phyloP scores from a whole-genome alignment of 768 basidiomycete genomes.

The Serendipita sp. region DNA sequence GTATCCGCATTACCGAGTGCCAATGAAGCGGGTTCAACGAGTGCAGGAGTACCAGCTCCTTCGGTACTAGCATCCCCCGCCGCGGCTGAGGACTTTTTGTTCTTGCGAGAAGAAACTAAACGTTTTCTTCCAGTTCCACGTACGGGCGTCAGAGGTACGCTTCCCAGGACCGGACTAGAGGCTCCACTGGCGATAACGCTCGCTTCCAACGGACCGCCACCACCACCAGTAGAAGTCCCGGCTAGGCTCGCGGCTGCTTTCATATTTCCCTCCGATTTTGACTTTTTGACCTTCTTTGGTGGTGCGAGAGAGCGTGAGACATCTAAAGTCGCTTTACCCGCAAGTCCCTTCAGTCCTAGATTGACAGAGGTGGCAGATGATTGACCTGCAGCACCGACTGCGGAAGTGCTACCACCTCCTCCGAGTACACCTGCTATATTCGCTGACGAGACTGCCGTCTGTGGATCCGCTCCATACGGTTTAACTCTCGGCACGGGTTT shows the following conservation, averaged over 20 bases:
- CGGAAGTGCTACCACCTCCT: too few species aligned
- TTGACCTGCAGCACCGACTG: too few species aligned
- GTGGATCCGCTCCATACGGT: too few species aligned
- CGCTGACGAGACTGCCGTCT: too few species aligned
- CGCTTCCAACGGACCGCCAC: background rate
- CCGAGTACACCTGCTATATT: too few species aligned
- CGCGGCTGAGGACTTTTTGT: too few species aligned
- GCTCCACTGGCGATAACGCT: too few species aligned
- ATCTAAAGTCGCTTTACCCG: background rate
- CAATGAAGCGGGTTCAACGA: background rate
- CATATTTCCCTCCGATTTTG: background rate
- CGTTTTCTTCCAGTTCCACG: background rate
- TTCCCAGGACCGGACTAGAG: too few species aligned
- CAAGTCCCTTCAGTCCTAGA: background rate
- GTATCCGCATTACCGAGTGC: background rate
- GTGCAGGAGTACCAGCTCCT: background rate
- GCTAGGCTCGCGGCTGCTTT: too few species aligned
- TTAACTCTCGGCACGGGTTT: background rate
- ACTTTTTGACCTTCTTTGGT: background rate
- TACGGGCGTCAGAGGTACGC: background rate
- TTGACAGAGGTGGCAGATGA: background rate
- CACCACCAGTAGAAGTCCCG: background rate
- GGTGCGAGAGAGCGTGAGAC: background rate
- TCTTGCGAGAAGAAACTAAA: background rate
- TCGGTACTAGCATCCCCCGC: too few species aligned